Evolutionary conservation across 2,329 filamentous ascomycete species (phyloP).

Genomic region (Sporothrix sp.): DNA sequence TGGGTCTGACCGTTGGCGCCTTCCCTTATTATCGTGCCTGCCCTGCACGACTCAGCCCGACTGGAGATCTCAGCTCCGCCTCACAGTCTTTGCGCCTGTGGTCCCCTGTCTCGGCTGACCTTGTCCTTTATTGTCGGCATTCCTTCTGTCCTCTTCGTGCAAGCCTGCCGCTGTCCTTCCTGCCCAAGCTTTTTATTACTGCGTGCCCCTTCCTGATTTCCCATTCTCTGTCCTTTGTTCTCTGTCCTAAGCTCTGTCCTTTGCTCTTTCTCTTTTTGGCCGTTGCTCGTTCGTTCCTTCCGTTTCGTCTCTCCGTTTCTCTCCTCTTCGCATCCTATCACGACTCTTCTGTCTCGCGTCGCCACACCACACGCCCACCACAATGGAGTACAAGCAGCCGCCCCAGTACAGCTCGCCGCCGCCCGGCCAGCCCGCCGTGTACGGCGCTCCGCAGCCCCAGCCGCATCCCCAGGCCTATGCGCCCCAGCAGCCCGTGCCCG

Average conservation of each 20-base stretch:
- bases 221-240: not conserved
- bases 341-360: not conserved
- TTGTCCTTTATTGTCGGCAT: not conserved
- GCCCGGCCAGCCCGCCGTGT: not conserved
- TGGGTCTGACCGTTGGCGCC: too few species aligned
- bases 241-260: not conserved
- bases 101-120: not conserved
- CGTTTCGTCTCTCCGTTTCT: not conserved
- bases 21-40: not conserved
- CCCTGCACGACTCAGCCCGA: too few species aligned
- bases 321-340: not conserved
- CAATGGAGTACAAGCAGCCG: constrained; percentile 21
- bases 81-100: not conserved
- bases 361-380: not conserved
- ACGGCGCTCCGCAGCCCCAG: constrained; percentile 17
- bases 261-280: not conserved
- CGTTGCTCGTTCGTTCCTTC: not conserved
- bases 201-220: not conserved
- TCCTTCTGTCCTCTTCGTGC: not conserved
- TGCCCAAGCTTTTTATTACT: not conserved
- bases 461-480: constrained; percentile 10
- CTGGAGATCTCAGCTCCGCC: not conserved
- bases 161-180: not conserved
- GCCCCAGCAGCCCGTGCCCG: not conserved
- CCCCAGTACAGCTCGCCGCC: constrained; percentile 12